Conservation (phyloP, 1,139 yeast genomes). For the Candida freyschussii region DNA sequence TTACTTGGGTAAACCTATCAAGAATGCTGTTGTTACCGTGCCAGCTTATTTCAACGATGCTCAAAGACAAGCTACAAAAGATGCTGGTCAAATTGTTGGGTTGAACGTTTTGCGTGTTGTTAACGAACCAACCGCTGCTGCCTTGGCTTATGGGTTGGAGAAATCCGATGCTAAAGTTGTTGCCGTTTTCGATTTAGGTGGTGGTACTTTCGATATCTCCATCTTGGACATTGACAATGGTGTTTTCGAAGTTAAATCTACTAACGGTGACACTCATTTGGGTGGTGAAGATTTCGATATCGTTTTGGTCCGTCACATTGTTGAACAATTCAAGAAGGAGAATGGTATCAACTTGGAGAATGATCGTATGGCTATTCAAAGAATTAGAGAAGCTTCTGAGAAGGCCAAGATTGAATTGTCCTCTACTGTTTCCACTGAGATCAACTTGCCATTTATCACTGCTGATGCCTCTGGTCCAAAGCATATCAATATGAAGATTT, state of each 20-base stretch:
- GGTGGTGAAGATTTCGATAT: conserved; percentile 84
- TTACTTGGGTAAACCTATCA: conserved; percentile 37
- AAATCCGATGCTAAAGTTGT: conserved; percentile 55
- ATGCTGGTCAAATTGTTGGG: conserved; percentile 64
- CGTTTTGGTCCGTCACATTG: conserved; percentile 48
- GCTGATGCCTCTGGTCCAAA: conserved; percentile 28
- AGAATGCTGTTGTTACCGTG: conserved; percentile 70
- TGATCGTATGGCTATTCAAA: conserved; percentile 50
- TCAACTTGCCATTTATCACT: conserved; percentile 59
- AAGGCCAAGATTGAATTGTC: conserved; percentile 85
- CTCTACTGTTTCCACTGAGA: conserved; percentile 69
- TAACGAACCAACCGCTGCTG: conserved; percentile 82
- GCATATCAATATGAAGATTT: conserved; percentile 47
- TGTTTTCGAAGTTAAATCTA: conserved; percentile 74
- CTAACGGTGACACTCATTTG: conserved; percentile 80
- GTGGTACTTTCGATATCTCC: conserved; percentile 81
- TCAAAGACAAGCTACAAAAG: conserved; percentile 73
- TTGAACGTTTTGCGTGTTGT: conserved; percentile 63
- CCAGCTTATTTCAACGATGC: conserved; percentile 80
- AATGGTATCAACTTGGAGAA: conserved; percentile 41
- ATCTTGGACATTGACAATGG: conserved; percentile 76
- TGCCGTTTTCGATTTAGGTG: conserved; percentile 80
- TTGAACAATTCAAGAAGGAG: conserved; percentile 41
- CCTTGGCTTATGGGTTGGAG: conserved; percentile 67
- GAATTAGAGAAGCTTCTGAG: conserved; percentile 77